Evolutionary conservation across 1,139 yeast genomes (phyloP).

Genomic region (Starmera stellimalicola): DNA sequence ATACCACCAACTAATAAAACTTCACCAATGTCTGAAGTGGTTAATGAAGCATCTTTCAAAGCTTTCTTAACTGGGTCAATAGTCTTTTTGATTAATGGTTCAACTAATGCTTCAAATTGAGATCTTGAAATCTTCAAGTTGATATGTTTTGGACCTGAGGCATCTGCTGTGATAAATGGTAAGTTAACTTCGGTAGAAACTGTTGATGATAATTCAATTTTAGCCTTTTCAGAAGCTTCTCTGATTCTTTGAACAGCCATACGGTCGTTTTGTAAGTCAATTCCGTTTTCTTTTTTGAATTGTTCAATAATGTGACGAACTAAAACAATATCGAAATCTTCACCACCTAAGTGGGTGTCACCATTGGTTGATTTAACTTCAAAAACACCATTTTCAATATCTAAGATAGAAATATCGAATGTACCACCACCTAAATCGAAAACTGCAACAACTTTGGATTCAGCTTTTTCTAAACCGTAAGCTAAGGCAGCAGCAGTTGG

Average conservation of each 20-base stretch:
- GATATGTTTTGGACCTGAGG: constrained; percentile 88
- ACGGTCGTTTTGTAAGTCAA: constrained; percentile 84
- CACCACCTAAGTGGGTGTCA: constrained; percentile 99
- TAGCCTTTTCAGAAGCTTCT: constrained; percentile 99
- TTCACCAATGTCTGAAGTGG: constrained; percentile 83
- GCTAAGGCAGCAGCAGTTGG: constrained; percentile 99
- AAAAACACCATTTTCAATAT: constrained; percentile 94
- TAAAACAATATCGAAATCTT: constrained; percentile 81
- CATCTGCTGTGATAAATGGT: constrained; percentile 84
- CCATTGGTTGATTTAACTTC: constrained; percentile 98
- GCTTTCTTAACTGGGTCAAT: constrained; percentile 98
- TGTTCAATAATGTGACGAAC: constrained; percentile 42
- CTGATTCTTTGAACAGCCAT: constrained; percentile 99
- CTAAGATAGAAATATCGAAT: constrained; percentile 90
- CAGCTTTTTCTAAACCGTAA: constrained; percentile 86
- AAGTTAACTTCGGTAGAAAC: constrained; percentile 90
- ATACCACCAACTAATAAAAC: constrained; percentile 99
- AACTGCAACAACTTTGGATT: constrained; percentile 83
- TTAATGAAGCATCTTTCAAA: constrained; percentile 85
- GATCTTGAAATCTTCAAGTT: constrained; percentile 57
- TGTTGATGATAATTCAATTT: constrained; percentile 94
- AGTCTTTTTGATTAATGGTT: constrained; percentile 84
- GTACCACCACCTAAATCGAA: constrained; percentile 99
- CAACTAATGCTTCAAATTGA: constrained; percentile 88
- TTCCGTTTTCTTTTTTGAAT: constrained; percentile 89